A percentile compares a stretch with the other conserved stretches of the same genome.
Conservation (phyloP, 139 green algal genomes). For the Klebsormidium nitens region DNA sequence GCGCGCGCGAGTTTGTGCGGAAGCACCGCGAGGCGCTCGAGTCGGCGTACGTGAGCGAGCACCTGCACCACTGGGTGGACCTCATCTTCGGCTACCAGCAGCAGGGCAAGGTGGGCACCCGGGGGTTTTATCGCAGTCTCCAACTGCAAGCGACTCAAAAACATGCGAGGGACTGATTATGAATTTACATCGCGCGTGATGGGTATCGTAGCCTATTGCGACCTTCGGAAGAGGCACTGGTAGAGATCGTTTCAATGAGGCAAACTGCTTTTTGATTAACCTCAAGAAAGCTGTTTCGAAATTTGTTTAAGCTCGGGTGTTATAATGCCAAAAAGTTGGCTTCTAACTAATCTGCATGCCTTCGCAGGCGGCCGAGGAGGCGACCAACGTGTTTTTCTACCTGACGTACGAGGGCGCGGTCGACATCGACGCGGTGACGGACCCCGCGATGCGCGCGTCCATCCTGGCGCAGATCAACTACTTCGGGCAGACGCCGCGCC, state of each 20-base stretch:
- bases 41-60: conserved; percentile 50
- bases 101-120: conserved; percentile 32
- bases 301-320: no score
- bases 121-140: no score
- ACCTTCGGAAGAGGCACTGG: no score
- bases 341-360: conserved; percentile 6
- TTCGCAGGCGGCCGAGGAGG: conserved; percentile 34
- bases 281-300: no score
- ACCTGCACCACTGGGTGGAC: conserved; percentile 63
- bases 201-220: no score
- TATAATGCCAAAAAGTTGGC: no score
- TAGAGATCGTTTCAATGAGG: no score
- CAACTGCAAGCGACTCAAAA: no score
- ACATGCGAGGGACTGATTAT: no score
- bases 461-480: conserved; percentile 48
- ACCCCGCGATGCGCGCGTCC: conserved; percentile 23
- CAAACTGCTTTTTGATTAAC: no score
- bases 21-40: conserved; percentile 61
- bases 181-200: no score
- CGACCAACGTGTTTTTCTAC: conserved; percentile 52
- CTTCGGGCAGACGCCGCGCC: conserved; percentile 49
- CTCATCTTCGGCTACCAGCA: conserved; percentile 58
- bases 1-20: conserved; percentile 45
- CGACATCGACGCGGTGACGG: conserved; percentile 42
- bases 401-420: conserved; percentile 54